These are phyloP conservation scores for Pythium rhizo-oryzae DNA, from an alignment of 352 stramenopile genomes.

Conservation along the genomic window DNA sequence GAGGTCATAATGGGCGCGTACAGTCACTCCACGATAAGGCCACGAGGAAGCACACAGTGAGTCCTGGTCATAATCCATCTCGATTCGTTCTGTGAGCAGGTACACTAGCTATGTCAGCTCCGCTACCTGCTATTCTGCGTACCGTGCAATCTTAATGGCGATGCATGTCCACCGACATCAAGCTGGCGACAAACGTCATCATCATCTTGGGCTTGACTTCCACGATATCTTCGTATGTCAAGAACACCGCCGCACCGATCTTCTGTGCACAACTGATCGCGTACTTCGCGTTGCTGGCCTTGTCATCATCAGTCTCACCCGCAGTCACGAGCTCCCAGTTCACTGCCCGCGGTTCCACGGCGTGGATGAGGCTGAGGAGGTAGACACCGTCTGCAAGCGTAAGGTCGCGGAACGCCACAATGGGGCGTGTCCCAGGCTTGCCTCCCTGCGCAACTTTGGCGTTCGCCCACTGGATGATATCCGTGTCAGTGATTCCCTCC, in stretches of 20 bases:
- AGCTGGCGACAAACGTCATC: slow-evolving; percentile 86
- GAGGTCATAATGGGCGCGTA: no score
- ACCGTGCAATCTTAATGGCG: slow-evolving; percentile 29
- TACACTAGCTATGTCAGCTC: neutral
- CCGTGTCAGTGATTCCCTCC: slow-evolving; percentile 68
- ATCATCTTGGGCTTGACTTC: slow-evolving; percentile 95
- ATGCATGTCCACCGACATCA: slow-evolving; percentile 86
- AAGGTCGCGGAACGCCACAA: slow-evolving; percentile 85
- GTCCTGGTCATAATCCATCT: neutral
- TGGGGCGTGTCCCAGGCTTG: slow-evolving; percentile 61
- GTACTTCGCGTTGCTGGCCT: slow-evolving; percentile 92
- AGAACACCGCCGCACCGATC: slow-evolving; percentile 92
- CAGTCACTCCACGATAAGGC: no score
- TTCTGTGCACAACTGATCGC: slow-evolving; percentile 93
- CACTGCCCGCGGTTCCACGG: slow-evolving; percentile 84
- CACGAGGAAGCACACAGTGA: neutral
- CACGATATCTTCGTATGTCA: slow-evolving; percentile 94
- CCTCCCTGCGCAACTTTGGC: slow-evolving; percentile 76
- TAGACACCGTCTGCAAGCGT: slow-evolving; percentile 80
- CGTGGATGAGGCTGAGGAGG: slow-evolving; percentile 87
- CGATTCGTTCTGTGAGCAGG: neutral
- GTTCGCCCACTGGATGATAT: slow-evolving; percentile 88
- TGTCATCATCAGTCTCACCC: slow-evolving; percentile 73
- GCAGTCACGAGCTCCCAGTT: slow-evolving; percentile 90
- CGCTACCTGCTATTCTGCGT: neutral